Conservation (phyloP, 805 yeast genomes). For the Candida namnaoensis region DNA sequence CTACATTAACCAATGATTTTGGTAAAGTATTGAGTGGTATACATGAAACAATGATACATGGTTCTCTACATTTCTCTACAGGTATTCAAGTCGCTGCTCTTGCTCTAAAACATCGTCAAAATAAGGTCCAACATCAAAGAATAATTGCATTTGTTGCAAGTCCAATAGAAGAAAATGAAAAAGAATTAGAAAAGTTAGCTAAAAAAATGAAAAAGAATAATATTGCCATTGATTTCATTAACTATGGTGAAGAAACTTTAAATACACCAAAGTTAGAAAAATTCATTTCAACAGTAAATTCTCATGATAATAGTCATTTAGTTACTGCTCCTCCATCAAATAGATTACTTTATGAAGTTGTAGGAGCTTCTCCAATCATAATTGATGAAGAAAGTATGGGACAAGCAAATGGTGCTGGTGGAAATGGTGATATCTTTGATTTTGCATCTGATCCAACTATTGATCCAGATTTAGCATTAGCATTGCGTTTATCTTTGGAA, state of each 20-base stretch:
- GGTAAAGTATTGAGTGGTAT: conserved; percentile 81
- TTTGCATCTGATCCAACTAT: conserved; percentile 78
- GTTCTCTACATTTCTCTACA: conserved; percentile 59
- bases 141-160: conserved; percentile 85
- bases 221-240: conserved; percentile 81
- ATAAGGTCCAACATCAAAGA: conserved; percentile 85
- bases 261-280: conserved; percentile 76
- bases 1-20: conserved; percentile 79
- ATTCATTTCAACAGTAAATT: conserved; percentile 63
- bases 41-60: conserved; percentile 69
- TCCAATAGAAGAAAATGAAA: conserved; percentile 63
- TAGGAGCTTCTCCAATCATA: conserved; percentile 70
- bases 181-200: conserved; percentile 75
- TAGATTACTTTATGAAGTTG: conserved; percentile 70
- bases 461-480: conserved; percentile 97
- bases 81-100: conserved; percentile 90
- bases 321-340: conserved; percentile 88
- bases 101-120: conserved; percentile 94
- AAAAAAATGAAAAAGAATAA: conserved; percentile 90
- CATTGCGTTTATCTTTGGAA: conserved; percentile 86
- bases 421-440: conserved; percentile 47
- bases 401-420: conserved; percentile 32
- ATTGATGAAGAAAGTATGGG: conserved; percentile 51
- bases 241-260: conserved; percentile 80
- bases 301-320: conserved; percentile 70